Percentiles rank a stretch among this genome's conserved stretches.
Evolutionary conservation across 1,284 basidiomycete genomes (phyloP).

Genomic region (Sporisorium sorghi): DNA sequence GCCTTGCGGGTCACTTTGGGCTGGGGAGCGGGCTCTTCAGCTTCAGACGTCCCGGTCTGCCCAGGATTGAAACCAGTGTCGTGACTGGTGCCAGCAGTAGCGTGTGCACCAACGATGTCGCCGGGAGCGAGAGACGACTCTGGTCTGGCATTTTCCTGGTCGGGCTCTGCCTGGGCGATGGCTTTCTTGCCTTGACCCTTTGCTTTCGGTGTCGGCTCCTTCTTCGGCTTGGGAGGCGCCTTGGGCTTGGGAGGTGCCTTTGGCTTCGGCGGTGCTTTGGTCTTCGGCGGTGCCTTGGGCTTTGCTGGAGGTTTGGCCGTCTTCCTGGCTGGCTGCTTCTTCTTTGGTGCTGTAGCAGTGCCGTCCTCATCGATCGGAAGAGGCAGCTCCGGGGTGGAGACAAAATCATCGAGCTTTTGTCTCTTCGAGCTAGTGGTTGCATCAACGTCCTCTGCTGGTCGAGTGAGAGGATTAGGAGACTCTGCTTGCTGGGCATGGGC

Average conservation of each 20-base stretch:
- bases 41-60: not conserved
- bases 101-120: not conserved
- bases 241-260: slow-evolving; percentile 4
- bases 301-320: slow-evolving; percentile 3
- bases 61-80: not conserved
- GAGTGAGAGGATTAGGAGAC: not conserved
- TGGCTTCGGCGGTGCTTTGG: not conserved
- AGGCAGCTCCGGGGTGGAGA: not conserved
- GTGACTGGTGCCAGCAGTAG: not conserved
- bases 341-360: not conserved
- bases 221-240: slow-evolving; percentile 13
- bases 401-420: slow-evolving; percentile 8
- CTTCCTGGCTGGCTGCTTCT: slow-evolving; percentile 1
- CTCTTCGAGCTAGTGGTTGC: slow-evolving; percentile 8
- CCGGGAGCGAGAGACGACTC: not conserved
- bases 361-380: not conserved
- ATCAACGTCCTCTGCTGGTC: slow-evolving; percentile 9
- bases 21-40: not conserved
- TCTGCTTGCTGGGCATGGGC: not conserved
- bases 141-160: not conserved
- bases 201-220: slow-evolving; percentile 7
- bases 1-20: slow-evolving; percentile 10
- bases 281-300: slow-evolving; percentile 4
- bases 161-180: not conserved
- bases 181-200: slow-evolving; percentile 16